Evolutionary conservation across 768 basidiomycete genomes (phyloP), one percentile per base, ranked within the genome.

Genomic region (Psilocybe cyanescens): DNA sequence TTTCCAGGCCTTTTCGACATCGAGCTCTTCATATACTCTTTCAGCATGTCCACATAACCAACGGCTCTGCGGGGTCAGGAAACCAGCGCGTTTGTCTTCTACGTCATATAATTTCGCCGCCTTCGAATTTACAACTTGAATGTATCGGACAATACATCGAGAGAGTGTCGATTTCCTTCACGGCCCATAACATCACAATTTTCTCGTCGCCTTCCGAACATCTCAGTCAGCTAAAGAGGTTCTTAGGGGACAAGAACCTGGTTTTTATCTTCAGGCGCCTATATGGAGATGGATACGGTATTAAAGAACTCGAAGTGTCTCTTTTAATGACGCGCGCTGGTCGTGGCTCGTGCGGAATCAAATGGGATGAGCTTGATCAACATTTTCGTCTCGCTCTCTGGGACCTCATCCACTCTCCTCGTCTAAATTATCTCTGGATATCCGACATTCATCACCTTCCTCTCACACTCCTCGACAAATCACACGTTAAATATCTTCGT

Each of bases 381-480:
- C 39, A 41, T 11, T 59, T 59, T 44, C 49, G 58, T 31, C 24
- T 24, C 35, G 50, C 58, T 14, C 30, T 59, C 3, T n/a, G 33
- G 28, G 39, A 50, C 14, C 58, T 59, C 12, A 37, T 28, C 9
- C 19, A 31, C 5, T 59, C 58, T 1, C 58, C 58, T 45, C 30
- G 30, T 12, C 50, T 59, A 7, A 44, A 45, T 29, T 50, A 52
- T n/a, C 41, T 59, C 7, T 52, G 49, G 58, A 59, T 59, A 30
- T 51, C 49, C 44, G 55, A 57, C 45, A 31, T 57, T 4, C 55
- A 57, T 28, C 44, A 57, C 28, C 11, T 57, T 33, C 55, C 55
- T 57, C 55, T 57, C 55, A 47, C 55, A 47, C 41, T 57, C n/a
- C 55, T 57, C 55, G 45, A 47, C n/a, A 47, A 57, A 44, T 45